Percentiles rank a stretch among this genome's conserved stretches.
Conservation (phyloP, 2,329 filamentous ascomycete species). For the Neonectria faginata region DNA sequence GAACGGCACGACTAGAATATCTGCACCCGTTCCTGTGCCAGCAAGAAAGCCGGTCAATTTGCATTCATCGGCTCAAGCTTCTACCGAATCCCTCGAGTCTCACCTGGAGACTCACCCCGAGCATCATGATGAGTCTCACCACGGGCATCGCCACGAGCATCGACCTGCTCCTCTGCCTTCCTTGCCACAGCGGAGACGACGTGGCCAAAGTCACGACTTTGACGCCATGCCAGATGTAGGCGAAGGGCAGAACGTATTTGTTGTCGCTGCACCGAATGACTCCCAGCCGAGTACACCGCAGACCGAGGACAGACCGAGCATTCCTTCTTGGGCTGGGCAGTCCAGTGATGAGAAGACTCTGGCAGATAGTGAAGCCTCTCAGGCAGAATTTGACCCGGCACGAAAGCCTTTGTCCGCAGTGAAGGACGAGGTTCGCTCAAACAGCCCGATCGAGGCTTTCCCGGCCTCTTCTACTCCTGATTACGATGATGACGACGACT, state of each 20-base stretch:
- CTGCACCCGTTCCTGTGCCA: slow-evolving; percentile 65
- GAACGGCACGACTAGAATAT: slow-evolving; percentile 69
- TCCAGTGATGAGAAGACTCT: slow-evolving; percentile 32
- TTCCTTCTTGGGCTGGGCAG: slow-evolving; percentile 32
- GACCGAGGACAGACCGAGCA: slow-evolving; percentile 48
- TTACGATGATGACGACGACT: slow-evolving; percentile 51
- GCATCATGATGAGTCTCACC: slow-evolving; percentile 30
- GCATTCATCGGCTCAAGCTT: slow-evolving; percentile 42
- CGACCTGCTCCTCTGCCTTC: slow-evolving; percentile 25
- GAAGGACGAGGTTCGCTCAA: neutral
- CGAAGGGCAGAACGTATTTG: slow-evolving; percentile 66
- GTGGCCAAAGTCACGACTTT: slow-evolving; percentile 49
- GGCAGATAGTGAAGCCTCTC: slow-evolving; percentile 32
- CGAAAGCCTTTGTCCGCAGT: slow-evolving; percentile 22
- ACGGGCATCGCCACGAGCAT: slow-evolving; percentile 6
- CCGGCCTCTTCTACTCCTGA: slow-evolving; percentile 27
- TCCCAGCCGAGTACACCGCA: slow-evolving; percentile 68
- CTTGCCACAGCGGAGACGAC: slow-evolving; percentile 55
- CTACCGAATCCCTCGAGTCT: slow-evolving; percentile 41
- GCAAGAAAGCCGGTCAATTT: slow-evolving; percentile 73
- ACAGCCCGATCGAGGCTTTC: slow-evolving; percentile 16
- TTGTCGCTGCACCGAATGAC: slow-evolving; percentile 74
- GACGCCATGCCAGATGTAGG: slow-evolving; percentile 46
- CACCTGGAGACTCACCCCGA: slow-evolving; percentile 41
- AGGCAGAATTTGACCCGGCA: slow-evolving; percentile 23